Conservation (phyloP, 305 asterid species). For the Striga hermonthica region DNA sequence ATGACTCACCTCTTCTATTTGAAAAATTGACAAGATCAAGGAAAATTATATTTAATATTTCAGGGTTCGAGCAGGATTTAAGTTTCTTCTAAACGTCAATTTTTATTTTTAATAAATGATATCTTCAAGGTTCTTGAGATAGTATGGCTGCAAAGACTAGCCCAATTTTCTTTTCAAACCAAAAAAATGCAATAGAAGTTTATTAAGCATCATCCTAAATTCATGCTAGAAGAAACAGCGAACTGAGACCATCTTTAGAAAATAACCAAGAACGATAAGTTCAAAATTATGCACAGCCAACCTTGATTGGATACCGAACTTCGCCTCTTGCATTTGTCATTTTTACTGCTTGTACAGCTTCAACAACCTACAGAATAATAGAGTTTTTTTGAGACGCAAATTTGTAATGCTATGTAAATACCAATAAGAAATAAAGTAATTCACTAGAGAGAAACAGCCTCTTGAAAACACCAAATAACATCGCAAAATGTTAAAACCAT, state of each 20-base stretch:
- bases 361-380: slow-evolving; percentile 56
- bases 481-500: not conserved
- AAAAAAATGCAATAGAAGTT: not conserved
- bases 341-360: slow-evolving; percentile 79
- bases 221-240: not conserved
- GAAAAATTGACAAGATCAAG: slow-evolving; percentile 14
- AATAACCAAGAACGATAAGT: slow-evolving; percentile 11
- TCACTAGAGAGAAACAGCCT: no score
- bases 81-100: not conserved
- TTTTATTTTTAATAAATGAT: slow-evolving; percentile 4
- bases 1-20: no score
- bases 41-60: not conserved
- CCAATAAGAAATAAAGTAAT: not conserved
- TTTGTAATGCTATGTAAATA: not conserved
- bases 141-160: not conserved
- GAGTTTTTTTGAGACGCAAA: not conserved
- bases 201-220: slow-evolving; percentile 1
- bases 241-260: slow-evolving; percentile 8
- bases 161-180: not conserved
- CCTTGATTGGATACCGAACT: slow-evolving; percentile 78
- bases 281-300: slow-evolving; percentile 30
- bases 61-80: not conserved
- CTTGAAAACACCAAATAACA: not conserved
- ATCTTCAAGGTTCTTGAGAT: not conserved
- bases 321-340: slow-evolving; percentile 81